Evolutionary conservation across 192 early-diverging fungal genomes (phyloP), one percentile per base, ranked within the genome.

Genomic region (Jimgerdemannia flammicorona): DNA sequence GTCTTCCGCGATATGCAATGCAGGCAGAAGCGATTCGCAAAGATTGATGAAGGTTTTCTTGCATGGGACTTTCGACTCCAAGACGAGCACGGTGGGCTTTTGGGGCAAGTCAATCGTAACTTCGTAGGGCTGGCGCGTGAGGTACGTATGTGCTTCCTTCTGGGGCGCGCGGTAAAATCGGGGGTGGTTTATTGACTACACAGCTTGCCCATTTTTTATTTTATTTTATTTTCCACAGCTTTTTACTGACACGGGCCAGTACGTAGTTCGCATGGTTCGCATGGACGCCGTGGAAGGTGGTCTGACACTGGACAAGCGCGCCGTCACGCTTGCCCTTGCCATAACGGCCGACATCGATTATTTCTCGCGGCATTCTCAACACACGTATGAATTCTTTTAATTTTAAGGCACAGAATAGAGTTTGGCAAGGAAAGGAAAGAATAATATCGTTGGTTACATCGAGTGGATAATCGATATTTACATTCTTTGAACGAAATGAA

Each of bases 281-380:
- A 88, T 94, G 81, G 92, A 95, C 75, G 86, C 88, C 0, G 79
- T 81, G 0, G 79, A 88, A 63, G 79, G 81, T 67, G 87, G 81
- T 39, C 69, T 94, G 78, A 87, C 90, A 1, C 80, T 95, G 39
- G 95, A 96, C 79, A 88, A 94, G 71, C 88, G 94, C 40, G 95
- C 95, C 3, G 89, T 95, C 3, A 89, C 90, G 41, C 82, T 97
- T 67, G 92, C 91, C 0, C 91, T 90, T 67, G 96, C 95, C 73
- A 86, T 96, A 70, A 91, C 90, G 18, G 93, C 95, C 67, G 96
- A 97, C 74, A 91, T 94, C 77, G 95, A 97, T 78, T 97, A 95
- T 79, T 97, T 95, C 81, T 90, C 86, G 43, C 78, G 93, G 63
- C 93, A 94, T 74, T 93, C 91, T 4, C 77, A 71, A 59, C 49